phyloP scores from a whole-genome alignment of 2,329 filamentous ascomycete genomes.

The Cladophialophora immunda region DNA sequence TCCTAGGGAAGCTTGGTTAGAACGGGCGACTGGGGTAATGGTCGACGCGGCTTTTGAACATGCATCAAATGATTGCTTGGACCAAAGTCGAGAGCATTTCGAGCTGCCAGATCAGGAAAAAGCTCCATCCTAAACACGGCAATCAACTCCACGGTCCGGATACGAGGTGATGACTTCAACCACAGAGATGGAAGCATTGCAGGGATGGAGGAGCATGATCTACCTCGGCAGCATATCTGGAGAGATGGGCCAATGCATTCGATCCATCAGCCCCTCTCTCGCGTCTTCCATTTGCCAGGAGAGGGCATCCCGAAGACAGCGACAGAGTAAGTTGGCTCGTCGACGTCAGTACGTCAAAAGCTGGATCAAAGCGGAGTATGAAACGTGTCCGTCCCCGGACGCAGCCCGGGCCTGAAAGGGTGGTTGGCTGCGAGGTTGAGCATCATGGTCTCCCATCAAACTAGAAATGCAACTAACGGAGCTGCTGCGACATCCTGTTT shows the following conservation, averaged over 20 bases:
- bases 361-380: neutral
- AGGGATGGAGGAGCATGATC: neutral
- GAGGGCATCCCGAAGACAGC: neutral
- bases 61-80: neutral
- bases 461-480: neutral
- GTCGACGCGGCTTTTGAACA: neutral
- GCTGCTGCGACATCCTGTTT: neutral
- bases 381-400: neutral
- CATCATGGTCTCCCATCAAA: neutral
- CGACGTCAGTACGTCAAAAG: conserved; percentile 3
- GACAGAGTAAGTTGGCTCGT: neutral
- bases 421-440: conserved; percentile 8
- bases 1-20: conserved; percentile 5
- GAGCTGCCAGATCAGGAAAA: conserved; percentile 11
- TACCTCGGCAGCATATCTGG: conserved; percentile 12
- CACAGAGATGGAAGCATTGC: neutral
- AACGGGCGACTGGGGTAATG: neutral
- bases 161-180: neutral
- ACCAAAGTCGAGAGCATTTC: neutral
- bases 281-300: neutral
- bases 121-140: neutral
- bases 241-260: neutral
- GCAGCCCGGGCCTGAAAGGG: conserved; percentile 1
- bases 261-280: neutral
- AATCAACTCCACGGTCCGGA: neutral